Evolutionary conservation across 2,329 filamentous ascomycete species (phyloP).

Genomic region (Penicillium fuscoglaucum): DNA sequence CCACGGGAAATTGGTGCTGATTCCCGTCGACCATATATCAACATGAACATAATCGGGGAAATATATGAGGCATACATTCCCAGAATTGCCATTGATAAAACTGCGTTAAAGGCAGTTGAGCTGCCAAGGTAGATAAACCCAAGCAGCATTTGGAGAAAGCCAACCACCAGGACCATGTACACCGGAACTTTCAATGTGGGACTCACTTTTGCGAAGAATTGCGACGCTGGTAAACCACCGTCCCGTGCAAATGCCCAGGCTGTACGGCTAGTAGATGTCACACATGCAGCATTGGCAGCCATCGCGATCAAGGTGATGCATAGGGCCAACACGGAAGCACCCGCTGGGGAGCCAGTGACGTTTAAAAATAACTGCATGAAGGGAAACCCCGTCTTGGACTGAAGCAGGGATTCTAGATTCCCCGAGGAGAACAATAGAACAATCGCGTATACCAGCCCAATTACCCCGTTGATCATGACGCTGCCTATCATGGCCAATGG

Average conservation of each 20-base stretch:
- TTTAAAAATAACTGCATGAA: constrained; percentile 45
- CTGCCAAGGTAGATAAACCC: constrained; percentile 51
- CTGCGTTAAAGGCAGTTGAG: constrained; percentile 45
- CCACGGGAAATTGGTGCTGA: constrained; percentile 3
- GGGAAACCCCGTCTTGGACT: constrained; percentile 46
- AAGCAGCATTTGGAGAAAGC: constrained; percentile 47
- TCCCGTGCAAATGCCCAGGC: constrained; percentile 56
- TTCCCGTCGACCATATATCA: constrained; percentile 17
- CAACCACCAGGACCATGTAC: constrained; percentile 46
- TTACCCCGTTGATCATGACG: constrained; percentile 46
- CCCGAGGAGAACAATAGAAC: constrained; percentile 49
- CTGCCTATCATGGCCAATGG: constrained; percentile 37
- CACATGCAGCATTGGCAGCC: constrained; percentile 22
- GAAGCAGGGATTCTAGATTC: constrained; percentile 40
- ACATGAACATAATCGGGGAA: constrained; percentile 46
- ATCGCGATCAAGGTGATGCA: constrained; percentile 16
- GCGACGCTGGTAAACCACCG: constrained; percentile 48
- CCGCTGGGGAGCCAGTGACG: constrained; percentile 15
- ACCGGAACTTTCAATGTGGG: constrained; percentile 47
- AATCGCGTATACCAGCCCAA: constrained; percentile 47
- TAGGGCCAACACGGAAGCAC: constrained; percentile 17
- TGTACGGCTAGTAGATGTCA: constrained; percentile 23
- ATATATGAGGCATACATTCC: constrained; percentile 52
- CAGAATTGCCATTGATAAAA: constrained; percentile 49
- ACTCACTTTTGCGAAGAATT: constrained; percentile 44